phyloP scores from a whole-genome alignment of 805 yeast genomes.

The Kregervanrija pseudodelftensis region DNA sequence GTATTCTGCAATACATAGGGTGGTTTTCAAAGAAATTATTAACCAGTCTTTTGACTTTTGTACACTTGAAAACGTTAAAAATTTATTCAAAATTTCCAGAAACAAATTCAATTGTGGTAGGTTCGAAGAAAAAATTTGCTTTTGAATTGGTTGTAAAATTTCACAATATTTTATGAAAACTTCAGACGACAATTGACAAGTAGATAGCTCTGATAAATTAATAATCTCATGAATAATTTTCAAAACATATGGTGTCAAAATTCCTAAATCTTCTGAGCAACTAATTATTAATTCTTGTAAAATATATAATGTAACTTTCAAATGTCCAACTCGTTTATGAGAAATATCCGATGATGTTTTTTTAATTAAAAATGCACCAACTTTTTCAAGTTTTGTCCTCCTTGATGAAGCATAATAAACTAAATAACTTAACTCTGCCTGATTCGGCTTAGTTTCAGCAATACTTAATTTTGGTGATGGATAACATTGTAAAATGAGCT shows the following conservation, averaged over 20 bases:
- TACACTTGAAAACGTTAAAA: neutral
- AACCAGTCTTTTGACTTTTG: constrained; percentile 36
- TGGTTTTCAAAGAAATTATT: constrained; percentile 33
- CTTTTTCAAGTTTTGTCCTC: constrained; percentile 82
- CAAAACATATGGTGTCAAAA: constrained; percentile 66
- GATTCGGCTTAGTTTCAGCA: constrained; percentile 83
- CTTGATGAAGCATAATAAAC: constrained; percentile 87
- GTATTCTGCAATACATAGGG: constrained; percentile 30
- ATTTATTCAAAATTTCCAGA: too few species aligned
- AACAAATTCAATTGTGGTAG: too few species aligned
- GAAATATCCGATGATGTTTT: constrained; percentile 56
- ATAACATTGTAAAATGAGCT: constrained; percentile 83
- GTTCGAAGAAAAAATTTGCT: constrained; percentile 33
- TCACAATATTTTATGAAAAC: constrained; percentile 26
- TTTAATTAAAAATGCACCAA: constrained; percentile 58
- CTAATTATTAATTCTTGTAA: constrained; percentile 60
- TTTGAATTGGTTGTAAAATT: constrained; percentile 21
- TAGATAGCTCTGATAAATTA: constrained; percentile 49
- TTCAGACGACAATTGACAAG: constrained; percentile 40
- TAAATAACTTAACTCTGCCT: constrained; percentile 83
- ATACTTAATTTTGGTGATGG: constrained; percentile 61
- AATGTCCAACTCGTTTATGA: constrained; percentile 65
- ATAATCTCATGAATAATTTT: constrained; percentile 49
- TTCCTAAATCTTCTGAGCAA: constrained; percentile 78
- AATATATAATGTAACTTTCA: constrained; percentile 73